phyloP scores from a whole-genome alignment of 140 eudicot species.

The Cichorium intybus region DNA sequence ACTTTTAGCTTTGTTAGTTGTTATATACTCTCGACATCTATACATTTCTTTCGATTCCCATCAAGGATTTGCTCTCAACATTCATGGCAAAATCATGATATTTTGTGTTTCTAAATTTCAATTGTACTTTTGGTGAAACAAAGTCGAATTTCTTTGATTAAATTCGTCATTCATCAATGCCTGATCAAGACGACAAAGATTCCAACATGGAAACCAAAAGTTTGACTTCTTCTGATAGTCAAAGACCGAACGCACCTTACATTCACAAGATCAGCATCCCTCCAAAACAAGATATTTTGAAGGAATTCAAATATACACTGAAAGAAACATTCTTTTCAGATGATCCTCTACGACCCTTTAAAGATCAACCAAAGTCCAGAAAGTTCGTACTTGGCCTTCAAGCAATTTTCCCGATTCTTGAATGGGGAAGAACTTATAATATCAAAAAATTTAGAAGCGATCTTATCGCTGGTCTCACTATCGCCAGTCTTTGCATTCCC shows the following conservation, averaged over 20 bases:
- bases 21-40: conserved; percentile 28
- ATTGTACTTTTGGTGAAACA: background rate
- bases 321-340: conserved; percentile 63
- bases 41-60: background rate
- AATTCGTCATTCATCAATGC: conserved; percentile 28
- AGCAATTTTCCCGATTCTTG: conserved; percentile 74
- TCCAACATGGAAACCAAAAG: conserved; percentile 37
- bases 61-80: background rate
- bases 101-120: conserved; percentile 11
- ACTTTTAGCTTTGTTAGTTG: conserved; percentile 14
- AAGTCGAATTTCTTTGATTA: background rate
- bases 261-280: conserved; percentile 67
- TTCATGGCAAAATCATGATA: background rate
- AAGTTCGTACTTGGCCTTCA: conserved; percentile 45
- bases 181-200: conserved; percentile 27
- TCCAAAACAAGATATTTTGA: conserved; percentile 51
- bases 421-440: conserved; percentile 67
- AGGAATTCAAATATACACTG: conserved; percentile 46
- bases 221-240: conserved; percentile 31
- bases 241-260: conserved; percentile 29
- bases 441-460: conserved; percentile 63
- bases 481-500: conserved; percentile 85
- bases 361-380: conserved; percentile 49
- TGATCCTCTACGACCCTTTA: conserved; percentile 59
- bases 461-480: conserved; percentile 80